Percentiles rank a stretch among this genome's conserved stretches.
phyloP scores from a whole-genome alignment of 2,329 filamentous ascomycete genomes.

The Cladosporium sp. region DNA sequence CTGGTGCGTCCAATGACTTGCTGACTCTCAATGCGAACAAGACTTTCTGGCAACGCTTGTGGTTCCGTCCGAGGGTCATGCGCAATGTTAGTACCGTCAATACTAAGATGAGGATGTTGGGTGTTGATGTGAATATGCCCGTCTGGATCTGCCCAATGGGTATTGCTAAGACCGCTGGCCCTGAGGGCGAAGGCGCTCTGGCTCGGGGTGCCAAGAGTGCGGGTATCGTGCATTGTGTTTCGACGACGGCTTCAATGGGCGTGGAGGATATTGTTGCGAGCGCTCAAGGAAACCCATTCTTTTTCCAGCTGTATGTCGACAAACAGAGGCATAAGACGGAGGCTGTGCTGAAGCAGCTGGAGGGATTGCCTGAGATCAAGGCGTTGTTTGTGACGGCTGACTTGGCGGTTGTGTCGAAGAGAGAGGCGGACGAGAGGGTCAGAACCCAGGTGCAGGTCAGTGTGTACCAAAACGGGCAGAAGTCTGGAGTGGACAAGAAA shows the following conservation, averaged over 20 bases:
- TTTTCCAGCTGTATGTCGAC: slow-evolving; percentile 61
- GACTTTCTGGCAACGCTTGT: slow-evolving; percentile 38
- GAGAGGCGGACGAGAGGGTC: slow-evolving; percentile 45
- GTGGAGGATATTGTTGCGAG: slow-evolving; percentile 29
- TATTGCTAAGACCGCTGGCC: slow-evolving; percentile 27
- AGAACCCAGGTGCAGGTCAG: slow-evolving; percentile 50
- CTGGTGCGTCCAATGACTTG: slow-evolving; percentile 47
- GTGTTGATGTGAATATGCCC: slow-evolving; percentile 31
- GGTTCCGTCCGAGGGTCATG: slow-evolving; percentile 45
- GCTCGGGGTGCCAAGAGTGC: slow-evolving; percentile 26
- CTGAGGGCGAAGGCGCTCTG: slow-evolving; percentile 32
- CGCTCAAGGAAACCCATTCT: slow-evolving; percentile 34
- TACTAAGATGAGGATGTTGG: slow-evolving; percentile 32
- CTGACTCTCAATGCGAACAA: slow-evolving; percentile 43
- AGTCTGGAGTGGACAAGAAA: slow-evolving; percentile 47
- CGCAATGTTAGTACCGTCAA: slow-evolving; percentile 36
- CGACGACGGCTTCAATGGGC: slow-evolving; percentile 27
- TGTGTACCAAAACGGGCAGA: slow-evolving; percentile 58
- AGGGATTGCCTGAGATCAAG: slow-evolving; percentile 42
- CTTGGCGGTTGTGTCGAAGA: slow-evolving; percentile 53
- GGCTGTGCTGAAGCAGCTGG: slow-evolving; percentile 45
- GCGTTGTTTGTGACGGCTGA: slow-evolving; percentile 59
- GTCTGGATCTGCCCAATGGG: slow-evolving; percentile 35
- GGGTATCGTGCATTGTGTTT: slow-evolving; percentile 31
- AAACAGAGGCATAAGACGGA: slow-evolving; percentile 51